Evolutionary conservation across 2,329 filamentous ascomycete species (phyloP).

Genomic region (Curvularia eragrostidis): DNA sequence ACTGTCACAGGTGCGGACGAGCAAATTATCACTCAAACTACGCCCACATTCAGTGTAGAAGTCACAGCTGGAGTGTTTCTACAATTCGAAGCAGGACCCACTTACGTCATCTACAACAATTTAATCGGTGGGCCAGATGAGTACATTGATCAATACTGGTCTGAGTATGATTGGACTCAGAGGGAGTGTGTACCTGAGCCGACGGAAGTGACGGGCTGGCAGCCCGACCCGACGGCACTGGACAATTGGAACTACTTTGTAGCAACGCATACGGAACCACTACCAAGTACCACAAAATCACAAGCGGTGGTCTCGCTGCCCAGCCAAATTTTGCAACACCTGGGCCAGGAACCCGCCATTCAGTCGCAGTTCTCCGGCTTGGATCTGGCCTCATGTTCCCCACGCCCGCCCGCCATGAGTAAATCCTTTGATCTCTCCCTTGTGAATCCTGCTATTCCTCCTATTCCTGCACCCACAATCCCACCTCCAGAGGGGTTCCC

Average conservation of each 20-base stretch:
- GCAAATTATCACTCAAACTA: slow-evolving; percentile 28
- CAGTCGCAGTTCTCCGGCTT: slow-evolving; percentile 31
- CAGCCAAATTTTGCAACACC: slow-evolving; percentile 28
- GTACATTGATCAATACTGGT: slow-evolving; percentile 8
- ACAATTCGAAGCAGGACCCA: slow-evolving; percentile 34
- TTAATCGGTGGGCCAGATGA: slow-evolving; percentile 34
- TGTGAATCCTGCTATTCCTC: not conserved
- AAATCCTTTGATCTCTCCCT: slow-evolving; percentile 3
- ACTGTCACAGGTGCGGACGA: slow-evolving; percentile 24
- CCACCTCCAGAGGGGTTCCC: not conserved
- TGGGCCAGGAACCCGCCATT: slow-evolving; percentile 32
- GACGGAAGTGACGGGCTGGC: slow-evolving; percentile 21
- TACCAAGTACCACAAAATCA: not conserved
- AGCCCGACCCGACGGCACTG: slow-evolving; percentile 25
- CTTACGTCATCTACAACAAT: slow-evolving; percentile 41
- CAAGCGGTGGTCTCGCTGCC: slow-evolving; percentile 29
- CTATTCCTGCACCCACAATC: not conserved
- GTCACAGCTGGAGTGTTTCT: slow-evolving; percentile 25
- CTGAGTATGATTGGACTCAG: not conserved
- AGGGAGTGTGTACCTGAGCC: slow-evolving; percentile 18
- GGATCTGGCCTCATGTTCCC: slow-evolving; percentile 41
- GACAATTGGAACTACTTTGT: slow-evolving; percentile 40
- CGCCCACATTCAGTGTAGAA: slow-evolving; percentile 32
- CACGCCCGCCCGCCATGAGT: not conserved
- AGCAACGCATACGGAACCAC: slow-evolving; percentile 24